Evolutionary conservation across 345 rosid genomes (phyloP), one percentile per base, ranked within the genome.

Genomic region (Physaria fendleri): DNA sequence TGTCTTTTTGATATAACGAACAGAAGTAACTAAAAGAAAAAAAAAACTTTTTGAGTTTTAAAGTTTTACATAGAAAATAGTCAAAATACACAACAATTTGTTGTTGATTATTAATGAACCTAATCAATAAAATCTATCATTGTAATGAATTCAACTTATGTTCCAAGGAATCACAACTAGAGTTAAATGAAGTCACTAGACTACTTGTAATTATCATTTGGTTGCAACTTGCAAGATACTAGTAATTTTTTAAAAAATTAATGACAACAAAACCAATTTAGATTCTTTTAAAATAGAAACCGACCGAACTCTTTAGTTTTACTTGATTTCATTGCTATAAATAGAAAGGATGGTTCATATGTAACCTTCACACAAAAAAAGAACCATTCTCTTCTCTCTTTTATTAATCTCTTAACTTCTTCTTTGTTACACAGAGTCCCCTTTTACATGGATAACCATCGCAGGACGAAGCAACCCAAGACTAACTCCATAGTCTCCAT

Each of bases 401-500:
- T 53, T 42, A 21, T 25, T 13, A 11, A 4, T n/a, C 2, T 35
- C 30, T 8, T 21, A n/a, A n/a, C 52, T 39, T 62, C 11, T 37
- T 46, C 17, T 29, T n/a, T 13, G 29, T 28, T 10, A 35, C 27
- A 44, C 27, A 40, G 40, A 40, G 40, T 25, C 13, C 11, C 42
- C 20, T 68, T 22, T 49, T 4, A 44, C 0, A 70, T 70, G 69
- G 69, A 63, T 48, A 56, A 56, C 2, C 47, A 56, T 16, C 69
- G 56, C 25, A 63, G 12, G 54, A 55, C 68, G 22, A 63, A 70
- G 69, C 59, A 41, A 48, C 16, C 24, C 14, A 63, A 63, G 69
- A 63, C 46, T 12, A 63, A 27, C 35, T 51, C 40, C 17, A 24
- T 8, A 23, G 53, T n/a, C n/a, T n/a, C n/a, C n/a, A n/a, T n/a